These are phyloP conservation scores for Phyllosticta paracitricarpa DNA, from an alignment of 2,329 filamentous ascomycete genomes.

Conservation along the genomic window DNA sequence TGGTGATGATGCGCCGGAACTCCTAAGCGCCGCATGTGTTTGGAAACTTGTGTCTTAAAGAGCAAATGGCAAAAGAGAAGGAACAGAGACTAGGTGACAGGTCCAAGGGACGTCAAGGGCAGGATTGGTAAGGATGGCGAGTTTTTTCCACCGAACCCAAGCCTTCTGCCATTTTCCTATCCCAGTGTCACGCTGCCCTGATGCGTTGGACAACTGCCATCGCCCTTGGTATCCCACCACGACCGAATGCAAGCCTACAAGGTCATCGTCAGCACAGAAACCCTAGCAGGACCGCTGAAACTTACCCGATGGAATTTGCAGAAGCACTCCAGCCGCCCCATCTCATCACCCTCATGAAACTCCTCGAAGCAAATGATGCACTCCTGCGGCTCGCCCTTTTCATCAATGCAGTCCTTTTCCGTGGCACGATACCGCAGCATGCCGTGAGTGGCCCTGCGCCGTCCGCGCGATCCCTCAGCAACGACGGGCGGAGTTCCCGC, in stretches of 20 bases:
- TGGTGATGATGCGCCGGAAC: no score
- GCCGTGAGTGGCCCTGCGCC: slow-evolving; percentile 13
- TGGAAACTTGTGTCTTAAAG: no score
- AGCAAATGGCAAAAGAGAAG: no score
- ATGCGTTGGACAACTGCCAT: slow-evolving; percentile 51
- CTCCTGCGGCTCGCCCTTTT: slow-evolving; percentile 43
- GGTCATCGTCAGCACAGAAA: neutral
- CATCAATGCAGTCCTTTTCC: slow-evolving; percentile 53
- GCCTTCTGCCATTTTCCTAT: neutral
- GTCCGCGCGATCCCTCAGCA: slow-evolving; percentile 1
- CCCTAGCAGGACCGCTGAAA: slow-evolving; percentile 7
- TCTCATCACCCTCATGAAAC: slow-evolving; percentile 48
- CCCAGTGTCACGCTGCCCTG: slow-evolving; percentile 25
- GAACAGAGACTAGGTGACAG: no score
- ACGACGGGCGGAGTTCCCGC: neutral
- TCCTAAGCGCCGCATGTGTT: no score
- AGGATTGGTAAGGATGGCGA: no score
- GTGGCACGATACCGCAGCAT: slow-evolving; percentile 48
- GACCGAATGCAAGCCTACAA: slow-evolving; percentile 43
- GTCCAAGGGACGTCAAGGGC: no score
- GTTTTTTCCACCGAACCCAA: no score
- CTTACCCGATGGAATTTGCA: slow-evolving; percentile 52
- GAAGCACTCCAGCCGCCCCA: slow-evolving; percentile 52
- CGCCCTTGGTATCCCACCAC: slow-evolving; percentile 49
- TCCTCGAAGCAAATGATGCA: slow-evolving; percentile 58